phyloP scores from a whole-genome alignment of 495 filamentous ascomycete species.

The Xylaria cubensis region DNA sequence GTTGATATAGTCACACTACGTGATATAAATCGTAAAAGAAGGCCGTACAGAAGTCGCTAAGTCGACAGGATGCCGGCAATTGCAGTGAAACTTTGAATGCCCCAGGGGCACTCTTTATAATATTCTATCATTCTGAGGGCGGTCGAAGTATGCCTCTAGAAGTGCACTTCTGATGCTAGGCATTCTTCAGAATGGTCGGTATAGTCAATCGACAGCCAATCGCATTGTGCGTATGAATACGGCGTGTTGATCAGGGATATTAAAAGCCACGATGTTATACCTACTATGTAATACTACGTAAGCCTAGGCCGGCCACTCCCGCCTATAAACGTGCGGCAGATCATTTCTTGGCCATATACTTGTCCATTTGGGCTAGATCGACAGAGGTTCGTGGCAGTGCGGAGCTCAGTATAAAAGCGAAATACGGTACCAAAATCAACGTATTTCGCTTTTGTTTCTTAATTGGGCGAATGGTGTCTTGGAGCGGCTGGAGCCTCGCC shows the following conservation, averaged over 20 bases:
- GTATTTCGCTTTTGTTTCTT: conserved; percentile 9
- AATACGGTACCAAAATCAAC: neutral
- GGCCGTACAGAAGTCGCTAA: neutral
- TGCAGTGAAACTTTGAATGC: neutral
- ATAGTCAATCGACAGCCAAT: conserved; percentile 30
- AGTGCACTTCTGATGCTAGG: conserved; percentile 13
- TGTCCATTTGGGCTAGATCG: conserved; percentile 12
- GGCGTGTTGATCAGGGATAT: conserved; percentile 26
- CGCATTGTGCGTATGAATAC: conserved; percentile 34
- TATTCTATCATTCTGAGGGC: neutral
- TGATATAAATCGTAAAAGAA: neutral
- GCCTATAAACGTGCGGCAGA: neutral
- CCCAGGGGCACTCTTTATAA: conserved; percentile 16
- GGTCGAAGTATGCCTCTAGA: neutral
- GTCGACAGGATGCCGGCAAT: neutral
- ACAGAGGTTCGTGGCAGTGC: conserved; percentile 7
- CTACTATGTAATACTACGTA: neutral
- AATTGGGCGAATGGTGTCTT: conserved; percentile 3
- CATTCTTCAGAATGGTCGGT: conserved; percentile 8
- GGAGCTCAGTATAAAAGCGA: neutral
- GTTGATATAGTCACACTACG: neutral
- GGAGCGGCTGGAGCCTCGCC: neutral
- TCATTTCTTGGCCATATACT: conserved; percentile 23
- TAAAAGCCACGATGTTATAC: neutral
- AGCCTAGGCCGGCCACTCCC: neutral